These are phyloP conservation scores for Amanita molliuscula DNA, from an alignment of 768 basidiomycete species.

Conservation along the genomic window DNA sequence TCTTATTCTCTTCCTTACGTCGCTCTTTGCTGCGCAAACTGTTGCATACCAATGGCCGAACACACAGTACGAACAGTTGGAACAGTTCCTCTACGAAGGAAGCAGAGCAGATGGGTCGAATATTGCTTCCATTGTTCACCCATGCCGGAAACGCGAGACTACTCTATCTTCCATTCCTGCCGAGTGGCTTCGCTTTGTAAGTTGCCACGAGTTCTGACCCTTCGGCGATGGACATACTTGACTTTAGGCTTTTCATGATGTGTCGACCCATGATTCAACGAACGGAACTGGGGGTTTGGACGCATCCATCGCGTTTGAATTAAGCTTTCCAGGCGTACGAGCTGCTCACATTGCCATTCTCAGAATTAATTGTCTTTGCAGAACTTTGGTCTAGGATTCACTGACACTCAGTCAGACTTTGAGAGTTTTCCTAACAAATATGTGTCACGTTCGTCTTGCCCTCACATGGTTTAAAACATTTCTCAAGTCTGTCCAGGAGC, in stretches of 20 bases:
- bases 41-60: slow-evolving; percentile 21
- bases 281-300: slow-evolving; percentile 41
- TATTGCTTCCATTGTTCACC: slow-evolving; percentile 18
- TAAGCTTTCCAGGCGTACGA: slow-evolving; percentile 28
- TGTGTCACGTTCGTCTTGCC: slow-evolving; percentile 27
- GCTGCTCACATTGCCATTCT: neutral
- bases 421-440: slow-evolving; percentile 31
- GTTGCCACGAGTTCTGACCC: neutral
- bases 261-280: slow-evolving; percentile 34
- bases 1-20: neutral
- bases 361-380: slow-evolving; percentile 9
- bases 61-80: slow-evolving; percentile 24
- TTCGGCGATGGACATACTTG: neutral
- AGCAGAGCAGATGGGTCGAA: slow-evolving; percentile 21
- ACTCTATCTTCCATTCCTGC: slow-evolving; percentile 25
- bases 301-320: slow-evolving; percentile 38
- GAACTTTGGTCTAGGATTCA: slow-evolving; percentile 40
- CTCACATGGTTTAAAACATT: neutral
- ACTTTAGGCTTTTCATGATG: slow-evolving; percentile 38
- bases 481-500: slow-evolving; percentile 21
- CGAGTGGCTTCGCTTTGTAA: slow-evolving; percentile 30
- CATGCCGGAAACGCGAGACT: slow-evolving; percentile 17
- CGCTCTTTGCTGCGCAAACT: neutral
- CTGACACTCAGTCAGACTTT: slow-evolving; percentile 31
- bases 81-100: slow-evolving; percentile 26